Evolutionary conservation across 176 grass and related monocot genomes (phyloP).

Genomic region (Lolium multiflorum): DNA sequence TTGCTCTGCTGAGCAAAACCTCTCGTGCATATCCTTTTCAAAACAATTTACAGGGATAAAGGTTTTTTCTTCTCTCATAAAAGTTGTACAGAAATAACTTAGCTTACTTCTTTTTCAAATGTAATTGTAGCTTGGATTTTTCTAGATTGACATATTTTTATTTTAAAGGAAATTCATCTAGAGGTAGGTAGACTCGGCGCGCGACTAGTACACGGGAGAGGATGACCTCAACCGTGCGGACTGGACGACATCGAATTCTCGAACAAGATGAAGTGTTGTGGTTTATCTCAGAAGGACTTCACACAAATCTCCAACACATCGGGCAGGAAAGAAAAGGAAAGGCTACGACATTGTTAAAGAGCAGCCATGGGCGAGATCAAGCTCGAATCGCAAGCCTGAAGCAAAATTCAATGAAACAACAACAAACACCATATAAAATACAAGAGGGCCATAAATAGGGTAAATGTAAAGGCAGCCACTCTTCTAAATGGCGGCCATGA

Average conservation of each 20-base stretch:
- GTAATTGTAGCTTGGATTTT: not conserved
- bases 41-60: not conserved
- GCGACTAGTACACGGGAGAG: not conserved
- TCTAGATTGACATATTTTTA: not conserved
- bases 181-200: not conserved
- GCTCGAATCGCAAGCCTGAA: too few relatives aligned
- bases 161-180: not conserved
- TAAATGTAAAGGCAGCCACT: too few relatives aligned
- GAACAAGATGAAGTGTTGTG: not conserved
- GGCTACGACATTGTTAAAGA: too few relatives aligned
- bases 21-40: not conserved
- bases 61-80: not conserved
- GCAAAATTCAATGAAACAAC: too few relatives aligned
- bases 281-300: not conserved
- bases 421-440: too few relatives aligned
- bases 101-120: not conserved
- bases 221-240: not conserved
- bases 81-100: not conserved
- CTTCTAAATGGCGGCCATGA: too few relatives aligned
- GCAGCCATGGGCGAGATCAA: too few relatives aligned
- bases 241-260: not conserved
- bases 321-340: too few relatives aligned
- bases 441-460: too few relatives aligned
- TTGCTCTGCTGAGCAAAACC: not conserved
- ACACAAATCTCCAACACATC: too few relatives aligned